Base-by-base conservation (phyloP, 176 grass and related monocot genomes). In the Phragmites australis region DNA sequence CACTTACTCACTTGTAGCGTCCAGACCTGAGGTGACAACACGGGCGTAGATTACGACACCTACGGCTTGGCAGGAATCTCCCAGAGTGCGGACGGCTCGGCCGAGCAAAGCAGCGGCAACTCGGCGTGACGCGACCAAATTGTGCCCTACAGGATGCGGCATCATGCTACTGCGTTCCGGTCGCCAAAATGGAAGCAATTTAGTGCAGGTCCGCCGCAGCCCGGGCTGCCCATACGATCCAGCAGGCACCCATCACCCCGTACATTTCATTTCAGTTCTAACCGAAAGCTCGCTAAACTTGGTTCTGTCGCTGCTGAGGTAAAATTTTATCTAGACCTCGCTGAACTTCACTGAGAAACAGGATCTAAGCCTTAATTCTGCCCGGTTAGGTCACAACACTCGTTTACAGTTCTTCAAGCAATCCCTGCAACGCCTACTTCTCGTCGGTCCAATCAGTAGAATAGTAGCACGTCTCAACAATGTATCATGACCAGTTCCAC, bases 101-200 rank as follows among this genome's bases (percentile, higher is more conserved):
- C 87, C 70, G 69, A 85, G 52, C 82, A 81, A 85, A 89, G 87
- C 76, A 56, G 82, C 77, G 52, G 87, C 87, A 89, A 34, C 87
- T 57, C 82, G 45, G 87, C 82, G 77, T 89, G 87, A 49, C 76
- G 82, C 87, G 87, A 81, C 82, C 70, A 63, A 52, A 81, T 85
- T 19, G 82, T 76, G 76, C 54, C 53, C 76, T 68, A 79, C 80
- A 31, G 50, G 10, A 59, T 27, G 50, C 22, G 2, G 63, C 73
- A 77, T 51, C 27, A 71, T 47, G 65, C 26, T 29, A 21, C 55
- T 71, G 72, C 31, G 26, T 29, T 40, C 39, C 57, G 86, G 80
- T 83, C 80, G 65, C 86, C 72, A 5, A 63, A 72, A 79, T 79
- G 66, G 83, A 79, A 51, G 16, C 80, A 82, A 16, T 51, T 68